Conservation (phyloP, 441 rosid genomes). For the Populus hybrid region DNA sequence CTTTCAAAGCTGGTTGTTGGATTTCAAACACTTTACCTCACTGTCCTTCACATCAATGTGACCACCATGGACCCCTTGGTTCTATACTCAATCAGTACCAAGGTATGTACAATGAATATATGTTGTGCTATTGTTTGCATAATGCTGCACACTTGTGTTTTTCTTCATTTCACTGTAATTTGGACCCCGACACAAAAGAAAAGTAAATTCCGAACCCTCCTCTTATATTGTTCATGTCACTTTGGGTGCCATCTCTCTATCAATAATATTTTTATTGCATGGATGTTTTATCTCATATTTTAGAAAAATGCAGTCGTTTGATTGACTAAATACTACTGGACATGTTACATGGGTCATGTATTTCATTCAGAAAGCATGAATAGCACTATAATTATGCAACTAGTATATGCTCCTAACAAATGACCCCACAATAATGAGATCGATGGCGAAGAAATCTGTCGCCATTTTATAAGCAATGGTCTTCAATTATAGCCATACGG, state of each 20-base stretch:
- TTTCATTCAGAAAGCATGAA: not conserved
- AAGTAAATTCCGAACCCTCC: not conserved
- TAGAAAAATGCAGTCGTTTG: not conserved
- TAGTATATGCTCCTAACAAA: not conserved
- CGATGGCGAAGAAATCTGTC: not conserved
- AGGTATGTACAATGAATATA: constrained; percentile 38
- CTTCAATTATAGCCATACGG: constrained; percentile 3
- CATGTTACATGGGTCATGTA: not conserved
- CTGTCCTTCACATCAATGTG: constrained; percentile 78
- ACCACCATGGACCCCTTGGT: constrained; percentile 52
- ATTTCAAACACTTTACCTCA: constrained; percentile 62
- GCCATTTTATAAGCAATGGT: not conserved
- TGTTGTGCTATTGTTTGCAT: not conserved
- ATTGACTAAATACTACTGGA: not conserved
- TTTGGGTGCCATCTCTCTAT: not conserved
- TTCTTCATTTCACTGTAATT: not conserved
- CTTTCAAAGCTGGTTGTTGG: constrained; percentile 59
- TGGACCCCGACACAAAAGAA: not conserved
- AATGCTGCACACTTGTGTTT: not conserved
- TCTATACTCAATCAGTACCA: constrained; percentile 79
- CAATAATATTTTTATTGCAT: not conserved
- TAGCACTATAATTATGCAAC: not conserved
- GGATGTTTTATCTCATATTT: not conserved
- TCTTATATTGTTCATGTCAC: not conserved
- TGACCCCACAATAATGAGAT: not conserved